These are phyloP conservation scores for Aspergillus sp. DNA, from an alignment of 2,329 filamentous ascomycete species.

Conservation along the genomic window DNA sequence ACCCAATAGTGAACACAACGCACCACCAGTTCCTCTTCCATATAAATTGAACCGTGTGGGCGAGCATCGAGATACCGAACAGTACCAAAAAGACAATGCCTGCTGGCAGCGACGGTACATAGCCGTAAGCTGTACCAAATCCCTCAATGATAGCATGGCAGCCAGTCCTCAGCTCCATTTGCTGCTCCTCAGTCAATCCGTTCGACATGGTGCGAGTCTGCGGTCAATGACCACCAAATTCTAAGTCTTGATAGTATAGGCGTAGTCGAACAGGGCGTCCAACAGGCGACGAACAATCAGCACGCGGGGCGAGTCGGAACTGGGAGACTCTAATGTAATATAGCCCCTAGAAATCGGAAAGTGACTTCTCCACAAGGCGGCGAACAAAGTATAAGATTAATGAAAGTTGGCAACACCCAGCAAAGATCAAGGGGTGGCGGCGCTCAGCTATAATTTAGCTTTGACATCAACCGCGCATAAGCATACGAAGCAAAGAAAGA, in stretches of 20 bases:
- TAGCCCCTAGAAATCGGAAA: not conserved
- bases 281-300: not conserved
- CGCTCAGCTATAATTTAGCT: not conserved
- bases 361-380: not conserved
- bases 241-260: slow-evolving; percentile 1
- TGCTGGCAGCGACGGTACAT: slow-evolving; percentile 32
- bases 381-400: not conserved
- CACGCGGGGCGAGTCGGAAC: not conserved
- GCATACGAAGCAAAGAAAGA: not conserved
- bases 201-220: not conserved
- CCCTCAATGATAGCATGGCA: slow-evolving; percentile 30
- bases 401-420: not conserved
- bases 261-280: not conserved
- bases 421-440: not conserved
- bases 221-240: not conserved
- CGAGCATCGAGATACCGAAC: slow-evolving; percentile 37
- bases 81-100: slow-evolving; percentile 35
- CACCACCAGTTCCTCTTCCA: slow-evolving; percentile 43
- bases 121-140: slow-evolving; percentile 31
- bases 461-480: not conserved
- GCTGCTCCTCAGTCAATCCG: slow-evolving; percentile 5
- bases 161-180: slow-evolving; percentile 14
- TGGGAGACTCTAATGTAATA: not conserved
- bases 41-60: slow-evolving; percentile 33
- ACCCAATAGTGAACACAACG: slow-evolving; percentile 36